Evolutionary conservation across 441 rosid species (phyloP), one percentile per base, ranked within the genome.

Genomic region (Manihot esculenta): DNA sequence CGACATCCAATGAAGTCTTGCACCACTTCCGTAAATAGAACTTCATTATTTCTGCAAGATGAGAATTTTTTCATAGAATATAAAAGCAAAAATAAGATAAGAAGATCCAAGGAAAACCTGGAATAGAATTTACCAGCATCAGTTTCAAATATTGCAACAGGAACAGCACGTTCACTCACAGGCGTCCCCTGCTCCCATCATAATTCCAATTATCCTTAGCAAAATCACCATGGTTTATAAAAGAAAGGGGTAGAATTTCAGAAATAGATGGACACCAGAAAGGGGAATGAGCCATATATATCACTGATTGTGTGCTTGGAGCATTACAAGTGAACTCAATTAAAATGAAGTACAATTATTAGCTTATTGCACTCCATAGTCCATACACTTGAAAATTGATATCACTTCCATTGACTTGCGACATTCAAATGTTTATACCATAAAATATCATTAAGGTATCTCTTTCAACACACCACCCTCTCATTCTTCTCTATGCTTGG

Each of bases 151-250:
- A 95, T 93, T 72, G 99, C 97, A 80, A 95, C 98, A 74, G 99
- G 99, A 80, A 95, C 88, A 79, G 99, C 99, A 74, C 99, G 98
- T 79, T 95, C 99, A 35, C 99, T 95, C 60, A 95, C 99, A 74
- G 99, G 95, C 58, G 96, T 85, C 70, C 98, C 99, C 99, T 93
- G 88, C 76, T 76, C 84, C 80, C 38, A 76, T 74, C 66, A 81
- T 77, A 76, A 72, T 78, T 69, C 42, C 42, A 63, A 64, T n/a
- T 68, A 54, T 73, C 21, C 62, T 67, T 18, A 48, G 30, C 21
- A 74, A 23, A 14, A 74, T 60, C 62, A 50, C 41, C 60, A 30
- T 55, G 45, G 61, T 57, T 77, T 68, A 72, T 51, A 68, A 23
- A 68, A 35, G 70, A 74, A 50, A 67, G 67, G 50, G 18, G 63